Evolutionary conservation across 805 yeast genomes (phyloP), one percentile per base, ranked within the genome.

Genomic region (Wickerhamomyces kurtzmanii): DNA sequence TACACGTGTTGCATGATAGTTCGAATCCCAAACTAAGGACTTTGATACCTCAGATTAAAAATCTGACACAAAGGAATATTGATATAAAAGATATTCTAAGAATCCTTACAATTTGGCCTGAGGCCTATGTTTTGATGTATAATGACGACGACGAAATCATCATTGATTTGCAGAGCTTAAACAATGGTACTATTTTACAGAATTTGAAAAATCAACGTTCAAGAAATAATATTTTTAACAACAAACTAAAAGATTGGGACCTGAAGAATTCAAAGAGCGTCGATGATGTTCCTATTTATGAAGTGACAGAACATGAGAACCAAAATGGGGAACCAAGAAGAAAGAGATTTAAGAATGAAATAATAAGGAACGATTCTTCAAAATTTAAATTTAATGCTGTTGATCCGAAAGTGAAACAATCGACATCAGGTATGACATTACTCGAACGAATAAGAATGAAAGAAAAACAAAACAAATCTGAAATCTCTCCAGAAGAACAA

Each of bases 361-460:
- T 14, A 12, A 26, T 0, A 15, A 46, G 48, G 29, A 66, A 65
- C 34, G 51, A 51, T 18, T 33, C 55, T 9, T 39, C 54, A 1
- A 57, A 53, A 26, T 65, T 57, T 41, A 43, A 41, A 22, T 65
- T 59, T 33, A 49, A 49, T 7, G 12, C 10, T 10, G 22, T 6
- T 24, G 57, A 50, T 21, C 45, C 42, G 25, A 33, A 30, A 16
- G 55, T 43, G 13, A 11, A 8, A 4, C 33, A 32, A 1, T 19
- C 26, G 7, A 28, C 26, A 8, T 18, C 15, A 6, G 41, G 40
- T 8, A 24, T 52, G 8, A 43, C 61, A 1, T 37, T 65, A 5
- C 33, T 64, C 9, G 64, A 65, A 23, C 43, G 70, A 24, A 59
- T 64, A 26, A 50, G 47, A 29, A 31, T 41, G 23, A 62, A 56